Base-by-base conservation (phyloP, 2,329 filamentous ascomycete genomes). In the Mycocentrospora acerina region DNA sequence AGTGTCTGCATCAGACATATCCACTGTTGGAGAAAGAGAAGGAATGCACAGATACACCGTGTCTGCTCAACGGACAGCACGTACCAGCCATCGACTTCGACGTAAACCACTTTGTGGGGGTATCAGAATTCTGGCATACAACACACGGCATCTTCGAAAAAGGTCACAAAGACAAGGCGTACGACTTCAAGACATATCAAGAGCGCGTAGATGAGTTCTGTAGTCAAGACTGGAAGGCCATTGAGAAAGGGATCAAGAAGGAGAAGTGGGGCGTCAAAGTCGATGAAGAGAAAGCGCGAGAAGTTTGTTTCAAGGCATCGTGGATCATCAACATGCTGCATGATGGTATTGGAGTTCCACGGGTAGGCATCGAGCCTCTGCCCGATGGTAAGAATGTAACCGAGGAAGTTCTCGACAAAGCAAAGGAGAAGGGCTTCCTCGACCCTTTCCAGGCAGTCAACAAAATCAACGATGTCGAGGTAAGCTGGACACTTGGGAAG, bases 91-190 rank as follows among this genome's bases (percentile, higher is more conserved):
- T 98, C 49, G 93, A 98, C 64, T 98, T 97, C 60, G 85, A 93
- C 46, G 84, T 97, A 24, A 98, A 98, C 57, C 94, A 96, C 65
- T 98, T 98, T 59, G 85, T 98, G 18, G 93, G 93, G 9, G 91
- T 98, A 3, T 97, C 91, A 1, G 93, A 98, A 63, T 98, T 95
- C 69, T 98, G 93, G 91, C 93, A 98, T 66, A 95, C 91, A 0
- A 98, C 93, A 0, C 93, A 98, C 57, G 90, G 93, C 37, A 85
- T 97, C 2, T 97, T 98, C 51, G 80, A 85, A 43, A 80, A 81
- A 73, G 82, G 82, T 4, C 82, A 88, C 48, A 85, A 87, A 18
- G 79, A 83, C 53, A 85, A 88, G 51, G 82, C 87, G 0, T 98
- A 97, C 65, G 90, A 97, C 59, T 88, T 95, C 53, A 80, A 84